Conservation (phyloP, 352 stramenopile genomes). For the Thalassiosira allenii region DNA sequence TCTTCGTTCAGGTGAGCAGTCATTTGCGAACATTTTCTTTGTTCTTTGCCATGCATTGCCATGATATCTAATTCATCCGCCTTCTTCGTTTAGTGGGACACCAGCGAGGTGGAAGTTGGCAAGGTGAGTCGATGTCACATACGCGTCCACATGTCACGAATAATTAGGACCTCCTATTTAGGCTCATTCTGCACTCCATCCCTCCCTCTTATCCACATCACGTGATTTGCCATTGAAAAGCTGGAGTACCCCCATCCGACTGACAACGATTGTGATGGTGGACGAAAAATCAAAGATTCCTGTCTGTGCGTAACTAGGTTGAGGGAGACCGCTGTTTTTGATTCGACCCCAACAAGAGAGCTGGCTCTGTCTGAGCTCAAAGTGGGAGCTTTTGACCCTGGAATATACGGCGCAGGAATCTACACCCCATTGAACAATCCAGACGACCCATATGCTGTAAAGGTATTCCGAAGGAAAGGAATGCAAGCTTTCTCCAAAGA, state of each 20-base stretch:
- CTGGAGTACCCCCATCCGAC: slow-evolving; percentile 42
- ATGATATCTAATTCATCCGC: too few species aligned
- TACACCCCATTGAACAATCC: slow-evolving; percentile 21
- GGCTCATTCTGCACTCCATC: too few species aligned
- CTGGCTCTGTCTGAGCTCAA: slow-evolving; percentile 42
- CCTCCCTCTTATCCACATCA: slow-evolving; percentile 47
- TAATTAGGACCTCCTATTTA: too few species aligned
- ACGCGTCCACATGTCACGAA: too few species aligned
- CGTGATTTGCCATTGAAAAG: slow-evolving; percentile 21
- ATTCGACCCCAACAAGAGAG: slow-evolving; percentile 28
- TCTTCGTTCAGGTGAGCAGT: slow-evolving; percentile 34
- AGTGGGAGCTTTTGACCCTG: slow-evolving; percentile 52
- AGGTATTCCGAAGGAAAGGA: slow-evolving; percentile 37
- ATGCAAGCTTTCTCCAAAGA: slow-evolving; percentile 39
- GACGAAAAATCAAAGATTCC: slow-evolving; percentile 18
- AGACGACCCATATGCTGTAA: slow-evolving; percentile 13
- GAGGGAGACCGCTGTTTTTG: slow-evolving; percentile 39
- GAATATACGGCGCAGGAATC: slow-evolving; percentile 29
- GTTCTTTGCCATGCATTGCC: too few species aligned
- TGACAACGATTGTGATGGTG: slow-evolving; percentile 56
- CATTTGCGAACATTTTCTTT: too few species aligned
- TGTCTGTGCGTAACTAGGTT: slow-evolving; percentile 55
- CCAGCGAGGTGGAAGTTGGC: slow-evolving; percentile 26
- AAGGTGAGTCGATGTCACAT: too few species aligned
- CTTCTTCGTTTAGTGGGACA: slow-evolving; percentile 51